Evolutionary conservation across 2,329 filamentous ascomycete genomes (phyloP).

Genomic region (Ceratocystis variospora): DNA sequence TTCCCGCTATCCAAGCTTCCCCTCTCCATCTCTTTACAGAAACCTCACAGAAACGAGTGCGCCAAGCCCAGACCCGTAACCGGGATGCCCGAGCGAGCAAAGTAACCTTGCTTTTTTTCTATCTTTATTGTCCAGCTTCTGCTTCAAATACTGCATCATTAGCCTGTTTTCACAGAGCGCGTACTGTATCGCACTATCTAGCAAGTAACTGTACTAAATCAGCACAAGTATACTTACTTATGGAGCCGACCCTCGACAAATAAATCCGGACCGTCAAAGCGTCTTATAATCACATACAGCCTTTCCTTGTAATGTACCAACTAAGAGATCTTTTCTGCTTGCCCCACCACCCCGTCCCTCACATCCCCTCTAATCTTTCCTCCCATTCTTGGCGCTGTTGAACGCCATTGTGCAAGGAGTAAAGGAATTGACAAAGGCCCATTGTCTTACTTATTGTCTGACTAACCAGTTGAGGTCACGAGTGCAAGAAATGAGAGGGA

Average conservation of each 20-base stretch:
- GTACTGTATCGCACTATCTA: no score
- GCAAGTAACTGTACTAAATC: no score
- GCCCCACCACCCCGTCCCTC: background rate
- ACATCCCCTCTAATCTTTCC: background rate
- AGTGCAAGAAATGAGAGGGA: background rate
- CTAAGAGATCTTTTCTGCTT: background rate
- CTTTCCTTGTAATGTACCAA: background rate
- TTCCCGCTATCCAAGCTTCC: background rate
- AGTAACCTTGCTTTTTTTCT: background rate
- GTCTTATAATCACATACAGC: background rate
- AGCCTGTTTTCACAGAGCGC: no score
- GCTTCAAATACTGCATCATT: background rate
- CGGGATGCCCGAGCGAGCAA: conserved; percentile 4
- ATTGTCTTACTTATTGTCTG: conserved; percentile 5
- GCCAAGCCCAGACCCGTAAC: conserved; percentile 3
- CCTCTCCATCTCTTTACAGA: background rate
- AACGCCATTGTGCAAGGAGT: background rate
- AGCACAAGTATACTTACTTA: background rate
- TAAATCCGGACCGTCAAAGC: background rate
- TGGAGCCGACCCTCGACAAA: background rate
- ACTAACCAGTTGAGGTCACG: background rate
- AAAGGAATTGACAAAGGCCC: conserved; percentile 6
- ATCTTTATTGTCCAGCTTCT: background rate
- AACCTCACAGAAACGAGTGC: background rate
- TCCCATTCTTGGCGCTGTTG: background rate